Evolutionary conservation across 192 early-diverging fungal genomes (phyloP).

Genomic region (Backusella sp.): DNA sequence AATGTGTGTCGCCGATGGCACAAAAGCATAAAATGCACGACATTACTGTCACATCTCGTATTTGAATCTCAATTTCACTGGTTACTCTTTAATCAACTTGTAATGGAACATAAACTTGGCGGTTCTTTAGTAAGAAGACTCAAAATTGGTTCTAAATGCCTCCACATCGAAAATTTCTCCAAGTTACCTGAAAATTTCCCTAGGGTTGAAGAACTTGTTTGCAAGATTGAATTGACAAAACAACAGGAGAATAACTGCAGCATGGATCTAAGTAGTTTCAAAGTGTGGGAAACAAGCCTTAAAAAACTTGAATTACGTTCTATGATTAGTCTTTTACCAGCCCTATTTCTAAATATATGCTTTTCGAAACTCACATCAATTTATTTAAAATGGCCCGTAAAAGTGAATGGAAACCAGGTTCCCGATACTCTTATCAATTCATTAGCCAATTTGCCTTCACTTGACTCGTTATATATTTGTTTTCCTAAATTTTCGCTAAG

Average conservation of each 20-base stretch:
- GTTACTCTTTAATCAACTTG: neutral
- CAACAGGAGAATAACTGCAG: neutral
- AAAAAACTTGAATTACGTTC: neutral
- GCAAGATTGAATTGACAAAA: neutral
- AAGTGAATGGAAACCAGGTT: neutral
- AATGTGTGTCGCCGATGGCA: neutral
- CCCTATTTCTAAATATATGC: neutral
- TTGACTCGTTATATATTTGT: neutral
- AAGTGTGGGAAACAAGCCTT: neutral
- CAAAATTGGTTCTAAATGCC: neutral
- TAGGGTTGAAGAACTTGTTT: neutral
- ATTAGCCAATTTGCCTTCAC: neutral
- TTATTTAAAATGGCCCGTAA: neutral
- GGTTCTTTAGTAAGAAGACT: neutral
- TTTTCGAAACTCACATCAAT: neutral
- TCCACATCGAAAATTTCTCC: neutral
- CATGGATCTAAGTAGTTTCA: neutral
- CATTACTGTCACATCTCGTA: neutral
- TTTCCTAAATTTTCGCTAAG: neutral
- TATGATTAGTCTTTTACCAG: neutral
- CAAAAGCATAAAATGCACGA: neutral
- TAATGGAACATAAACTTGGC: neutral
- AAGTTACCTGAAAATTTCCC: neutral
- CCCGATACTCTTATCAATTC: neutral
- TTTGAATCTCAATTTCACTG: neutral